Evolutionary conservation across 1,284 basidiomycete genomes (phyloP).

Genomic region (Flammula alnicola): DNA sequence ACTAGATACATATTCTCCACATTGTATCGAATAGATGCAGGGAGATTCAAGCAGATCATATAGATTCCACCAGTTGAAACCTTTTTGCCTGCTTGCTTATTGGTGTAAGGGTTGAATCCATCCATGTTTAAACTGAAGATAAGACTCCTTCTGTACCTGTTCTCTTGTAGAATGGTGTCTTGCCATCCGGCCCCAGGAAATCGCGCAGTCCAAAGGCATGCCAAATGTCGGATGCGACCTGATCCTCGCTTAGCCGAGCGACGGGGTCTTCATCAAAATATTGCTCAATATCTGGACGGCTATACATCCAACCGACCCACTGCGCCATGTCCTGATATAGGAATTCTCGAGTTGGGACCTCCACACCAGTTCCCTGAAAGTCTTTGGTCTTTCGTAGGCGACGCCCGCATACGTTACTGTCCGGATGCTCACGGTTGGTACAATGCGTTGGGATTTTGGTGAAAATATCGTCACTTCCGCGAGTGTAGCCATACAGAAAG

Average conservation of each 20-base stretch:
- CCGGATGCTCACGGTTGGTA: no score
- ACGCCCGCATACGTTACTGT: no score
- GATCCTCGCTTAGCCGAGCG: neutral
- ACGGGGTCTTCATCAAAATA: conserved; percentile 15
- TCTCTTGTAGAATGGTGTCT: conserved; percentile 17
- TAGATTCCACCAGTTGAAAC: conserved; percentile 33
- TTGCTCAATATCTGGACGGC: conserved; percentile 16
- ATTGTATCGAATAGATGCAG: conserved; percentile 33
- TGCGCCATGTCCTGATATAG: conserved; percentile 10
- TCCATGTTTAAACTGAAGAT: conserved; percentile 36
- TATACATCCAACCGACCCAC: conserved; percentile 14
- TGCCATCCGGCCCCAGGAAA: conserved; percentile 29
- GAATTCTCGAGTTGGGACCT: conserved; percentile 11
- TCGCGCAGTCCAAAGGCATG: conserved; percentile 25
- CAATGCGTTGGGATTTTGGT: no score
- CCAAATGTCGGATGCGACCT: conserved; percentile 29
- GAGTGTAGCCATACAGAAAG: no score
- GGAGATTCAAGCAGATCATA: conserved; percentile 43
- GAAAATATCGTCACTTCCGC: no score
- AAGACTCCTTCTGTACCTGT: conserved; percentile 25
- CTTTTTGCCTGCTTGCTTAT: conserved; percentile 32
- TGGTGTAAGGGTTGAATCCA: conserved; percentile 37
- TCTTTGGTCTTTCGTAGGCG: no score
- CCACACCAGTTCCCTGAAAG: no score
- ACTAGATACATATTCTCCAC: conserved; percentile 42